Conservation (phyloP, 1,284 basidiomycete species). For the Cryptococcus sp. region DNA sequence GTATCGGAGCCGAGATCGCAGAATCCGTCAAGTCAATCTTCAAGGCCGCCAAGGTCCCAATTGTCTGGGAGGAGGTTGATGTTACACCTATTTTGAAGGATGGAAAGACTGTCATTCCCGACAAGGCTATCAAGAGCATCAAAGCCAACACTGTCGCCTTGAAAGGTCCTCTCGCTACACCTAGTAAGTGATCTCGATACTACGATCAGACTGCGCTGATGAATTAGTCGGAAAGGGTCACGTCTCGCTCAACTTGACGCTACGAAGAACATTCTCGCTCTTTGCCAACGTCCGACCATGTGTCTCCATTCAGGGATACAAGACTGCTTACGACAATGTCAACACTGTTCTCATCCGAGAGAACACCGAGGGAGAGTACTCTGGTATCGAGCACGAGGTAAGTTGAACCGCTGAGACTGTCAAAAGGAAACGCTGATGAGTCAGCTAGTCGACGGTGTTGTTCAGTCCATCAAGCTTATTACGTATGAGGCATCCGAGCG, state of each 20-base stretch:
- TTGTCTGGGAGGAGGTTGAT: slow-evolving; percentile 98
- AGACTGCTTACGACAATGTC: slow-evolving; percentile 97
- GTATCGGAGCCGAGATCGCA: slow-evolving; percentile 98
- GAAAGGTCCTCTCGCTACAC: slow-evolving; percentile 93
- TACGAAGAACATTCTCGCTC: slow-evolving; percentile 94
- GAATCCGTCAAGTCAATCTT: slow-evolving; percentile 95
- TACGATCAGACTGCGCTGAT: slow-evolving; percentile 18
- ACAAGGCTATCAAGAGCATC: slow-evolving; percentile 82
- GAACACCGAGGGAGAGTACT: slow-evolving; percentile 99
- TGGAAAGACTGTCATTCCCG: slow-evolving; percentile 96
- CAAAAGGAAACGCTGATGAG: not conserved
- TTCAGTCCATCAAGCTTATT: slow-evolving; percentile 99
- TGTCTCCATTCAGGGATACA: slow-evolving; percentile 91
- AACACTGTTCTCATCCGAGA: slow-evolving; percentile 98
- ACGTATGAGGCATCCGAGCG: slow-evolving; percentile 99
- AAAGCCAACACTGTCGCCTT: slow-evolving; percentile 97
- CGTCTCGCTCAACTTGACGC: slow-evolving; percentile 94
- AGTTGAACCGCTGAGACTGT: slow-evolving; percentile 2
- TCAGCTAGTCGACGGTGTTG: slow-evolving; percentile 86
- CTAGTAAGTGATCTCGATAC: slow-evolving; percentile 58
- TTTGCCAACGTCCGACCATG: slow-evolving; percentile 99
- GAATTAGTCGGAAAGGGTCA: slow-evolving; percentile 96
- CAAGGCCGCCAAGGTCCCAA: slow-evolving; percentile 81
- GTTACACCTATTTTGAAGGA: slow-evolving; percentile 90
- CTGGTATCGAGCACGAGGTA: slow-evolving; percentile 45